A percentile compares a stretch with the other conserved stretches of the same genome.
phyloP scores from a whole-genome alignment of 2,329 filamentous ascomycete species.

The Exophiala sideris region DNA sequence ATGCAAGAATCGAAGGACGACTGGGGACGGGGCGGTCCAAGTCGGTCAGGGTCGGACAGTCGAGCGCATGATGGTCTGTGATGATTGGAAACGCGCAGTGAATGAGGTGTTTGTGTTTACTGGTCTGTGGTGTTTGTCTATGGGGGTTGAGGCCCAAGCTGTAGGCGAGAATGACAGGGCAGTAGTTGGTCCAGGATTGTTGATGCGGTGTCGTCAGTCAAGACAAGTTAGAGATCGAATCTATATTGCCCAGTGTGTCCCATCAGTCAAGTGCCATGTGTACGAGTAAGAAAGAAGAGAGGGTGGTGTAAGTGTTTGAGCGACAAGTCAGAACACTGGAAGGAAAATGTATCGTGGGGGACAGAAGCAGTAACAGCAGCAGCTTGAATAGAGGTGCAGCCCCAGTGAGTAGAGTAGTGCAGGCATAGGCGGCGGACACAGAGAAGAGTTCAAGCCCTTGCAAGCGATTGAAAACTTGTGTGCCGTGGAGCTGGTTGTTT shows the following conservation, averaged over 20 bases:
- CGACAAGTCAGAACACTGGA: neutral
- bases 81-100: neutral
- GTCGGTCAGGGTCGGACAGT: constrained; percentile 20
- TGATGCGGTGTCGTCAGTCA: constrained; percentile 1
- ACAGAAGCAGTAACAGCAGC: neutral
- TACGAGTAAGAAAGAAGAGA: constrained; percentile 15
- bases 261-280: constrained; percentile 25
- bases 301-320: neutral
- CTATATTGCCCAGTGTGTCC: constrained; percentile 10
- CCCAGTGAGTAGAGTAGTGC: neutral
- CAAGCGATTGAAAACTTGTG: constrained; percentile 14
- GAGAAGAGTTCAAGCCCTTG: neutral
- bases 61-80: constrained; percentile 19
- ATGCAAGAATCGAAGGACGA: constrained; percentile 12
- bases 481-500: constrained; percentile 10
- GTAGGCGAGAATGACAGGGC: constrained; percentile 5
- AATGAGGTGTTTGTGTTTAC: neutral
- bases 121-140: constrained; percentile 3
- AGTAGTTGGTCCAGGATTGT: constrained; percentile 8
- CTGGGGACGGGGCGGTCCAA: constrained; percentile 5
- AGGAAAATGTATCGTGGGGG: neutral
- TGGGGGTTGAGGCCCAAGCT: constrained; percentile 1
- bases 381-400: neutral
- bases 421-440: neutral
- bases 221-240: constrained; percentile 8